A percentile compares a stretch with the other conserved stretches of the same genome.
Evolutionary conservation across 2,329 filamentous ascomycete species (phyloP).

Genomic region (Ophiostoma sp.): DNA sequence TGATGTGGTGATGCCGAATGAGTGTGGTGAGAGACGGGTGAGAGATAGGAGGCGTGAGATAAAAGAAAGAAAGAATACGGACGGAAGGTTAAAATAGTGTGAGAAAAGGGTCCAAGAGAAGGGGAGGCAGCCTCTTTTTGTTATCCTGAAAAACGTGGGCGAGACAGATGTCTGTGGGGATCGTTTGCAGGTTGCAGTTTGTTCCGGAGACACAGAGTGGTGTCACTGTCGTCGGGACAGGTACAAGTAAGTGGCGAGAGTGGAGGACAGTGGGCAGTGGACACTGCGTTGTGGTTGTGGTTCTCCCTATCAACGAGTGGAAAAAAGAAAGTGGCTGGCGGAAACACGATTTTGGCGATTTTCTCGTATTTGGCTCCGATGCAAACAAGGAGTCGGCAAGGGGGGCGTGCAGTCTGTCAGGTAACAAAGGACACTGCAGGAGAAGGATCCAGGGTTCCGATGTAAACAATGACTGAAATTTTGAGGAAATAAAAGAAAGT

Average conservation of each 20-base stretch:
- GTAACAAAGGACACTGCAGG: background rate
- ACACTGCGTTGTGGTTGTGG: background rate
- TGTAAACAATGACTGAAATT: slow-evolving; percentile 32
- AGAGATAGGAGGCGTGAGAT: background rate
- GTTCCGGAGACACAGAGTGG: slow-evolving; percentile 13
- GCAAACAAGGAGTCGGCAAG: slow-evolving; percentile 9
- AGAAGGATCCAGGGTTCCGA: background rate
- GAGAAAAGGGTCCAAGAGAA: background rate
- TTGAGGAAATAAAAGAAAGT: slow-evolving; percentile 34
- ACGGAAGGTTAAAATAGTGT: background rate
- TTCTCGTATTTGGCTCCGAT: slow-evolving; percentile 22
- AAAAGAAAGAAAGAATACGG: background rate
- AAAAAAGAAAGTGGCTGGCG: slow-evolving; percentile 22
- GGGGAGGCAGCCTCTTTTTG: slow-evolving; percentile 8
- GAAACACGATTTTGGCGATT: background rate
- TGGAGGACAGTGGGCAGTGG: background rate
- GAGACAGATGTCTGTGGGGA: slow-evolving; percentile 3
- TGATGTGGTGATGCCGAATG: background rate
- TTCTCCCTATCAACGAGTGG: background rate
- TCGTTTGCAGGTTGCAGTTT: slow-evolving; percentile 4
- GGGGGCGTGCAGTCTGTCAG: background rate
- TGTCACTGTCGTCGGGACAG: slow-evolving; percentile 15
- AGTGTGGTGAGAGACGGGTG: background rate
- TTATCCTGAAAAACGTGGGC: slow-evolving; percentile 4
- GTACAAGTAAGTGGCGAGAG: background rate